A percentile compares a stretch with the other conserved stretches of the same genome.
Conservation (phyloP, 1,284 basidiomycete genomes). For the Spongiforma sp. region DNA sequence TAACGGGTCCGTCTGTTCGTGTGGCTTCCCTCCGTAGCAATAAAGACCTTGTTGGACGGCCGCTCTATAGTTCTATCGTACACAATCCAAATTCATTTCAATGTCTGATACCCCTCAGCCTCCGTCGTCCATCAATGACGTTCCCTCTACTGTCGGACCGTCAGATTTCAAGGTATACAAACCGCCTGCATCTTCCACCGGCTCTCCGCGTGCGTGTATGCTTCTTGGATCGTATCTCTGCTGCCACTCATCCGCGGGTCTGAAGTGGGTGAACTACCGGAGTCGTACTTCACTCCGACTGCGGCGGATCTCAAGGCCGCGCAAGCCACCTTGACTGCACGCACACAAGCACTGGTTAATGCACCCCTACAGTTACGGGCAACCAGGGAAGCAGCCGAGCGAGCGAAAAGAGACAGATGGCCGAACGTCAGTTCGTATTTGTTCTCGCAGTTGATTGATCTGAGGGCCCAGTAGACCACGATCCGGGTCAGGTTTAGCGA, state of each 20-base stretch:
- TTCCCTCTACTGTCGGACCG: conserved; percentile 5
- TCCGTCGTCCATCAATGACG: conserved; percentile 5
- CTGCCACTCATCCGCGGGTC: conserved; percentile 13
- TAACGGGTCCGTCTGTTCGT: conserved; percentile 18
- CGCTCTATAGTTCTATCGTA: conserved; percentile 17
- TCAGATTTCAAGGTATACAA: conserved; percentile 54
- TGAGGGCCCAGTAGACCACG: conserved; percentile 58
- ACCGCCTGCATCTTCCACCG: conserved; percentile 36
- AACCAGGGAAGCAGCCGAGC: conserved; percentile 68
- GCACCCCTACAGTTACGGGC: conserved; percentile 78
- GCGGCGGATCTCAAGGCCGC: conserved; percentile 75
- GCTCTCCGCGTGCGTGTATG: conserved; percentile 29
- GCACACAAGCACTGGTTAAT: conserved; percentile 71
- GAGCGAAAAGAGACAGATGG: conserved; percentile 68
- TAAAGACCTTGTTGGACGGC: conserved; percentile 23
- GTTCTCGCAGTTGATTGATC: not conserved
- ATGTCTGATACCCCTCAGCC: conserved; percentile 33
- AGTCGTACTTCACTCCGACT: conserved; percentile 79
- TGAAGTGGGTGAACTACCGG: conserved; percentile 55
- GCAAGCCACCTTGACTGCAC: conserved; percentile 64
- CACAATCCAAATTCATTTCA: conserved; percentile 16
- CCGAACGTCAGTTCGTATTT: conserved; percentile 58
- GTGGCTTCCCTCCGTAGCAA: conserved; percentile 15
- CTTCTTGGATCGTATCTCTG: conserved; percentile 13
- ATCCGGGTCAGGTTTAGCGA: conserved; percentile 85